A percentile compares a stretch with the other conserved stretches of the same genome.
Evolutionary conservation across 2,329 filamentous ascomycete species (phyloP).

Genomic region (Xenoacremonium recifei): DNA sequence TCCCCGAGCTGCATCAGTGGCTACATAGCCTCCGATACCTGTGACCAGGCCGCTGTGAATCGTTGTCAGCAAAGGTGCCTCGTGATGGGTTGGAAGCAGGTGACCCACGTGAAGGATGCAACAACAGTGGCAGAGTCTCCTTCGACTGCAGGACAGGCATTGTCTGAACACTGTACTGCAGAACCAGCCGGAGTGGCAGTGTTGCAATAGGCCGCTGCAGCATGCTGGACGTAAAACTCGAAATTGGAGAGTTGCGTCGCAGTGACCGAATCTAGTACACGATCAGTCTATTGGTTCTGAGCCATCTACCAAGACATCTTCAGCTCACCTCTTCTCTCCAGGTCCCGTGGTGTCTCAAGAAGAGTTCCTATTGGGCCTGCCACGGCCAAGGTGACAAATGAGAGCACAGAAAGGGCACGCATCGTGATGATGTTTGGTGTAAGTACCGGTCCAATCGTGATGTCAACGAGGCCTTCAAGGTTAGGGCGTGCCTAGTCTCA

Average conservation of each 20-base stretch:
- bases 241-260: constrained; percentile 37
- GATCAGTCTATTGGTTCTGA: background rate
- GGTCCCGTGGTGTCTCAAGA: constrained; percentile 23
- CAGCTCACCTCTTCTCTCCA: constrained; percentile 35
- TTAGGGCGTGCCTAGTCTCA: too few species aligned
- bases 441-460: too few species aligned
- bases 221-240: constrained; percentile 50
- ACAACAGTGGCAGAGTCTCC: constrained; percentile 42
- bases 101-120: constrained; percentile 39
- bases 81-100: background rate
- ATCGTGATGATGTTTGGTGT: constrained; percentile 18
- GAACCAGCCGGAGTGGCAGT: constrained; percentile 36
- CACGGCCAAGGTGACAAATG: constrained; percentile 22
- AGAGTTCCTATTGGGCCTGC: constrained; percentile 23
- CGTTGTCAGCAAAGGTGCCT: constrained; percentile 16
- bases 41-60: constrained; percentile 37
- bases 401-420: constrained; percentile 24
- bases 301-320: too few species aligned
- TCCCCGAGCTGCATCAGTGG: constrained; percentile 45
- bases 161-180: constrained; percentile 40
- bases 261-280: constrained; percentile 21
- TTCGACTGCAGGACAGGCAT: constrained; percentile 44
- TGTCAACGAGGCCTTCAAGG: too few species aligned
- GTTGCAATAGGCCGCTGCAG: constrained; percentile 55
- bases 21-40: constrained; percentile 51